These are phyloP conservation scores for Cyclostephanos invisitatus DNA, from an alignment of 108 stramenopile genomes.

Conservation along the genomic window DNA sequence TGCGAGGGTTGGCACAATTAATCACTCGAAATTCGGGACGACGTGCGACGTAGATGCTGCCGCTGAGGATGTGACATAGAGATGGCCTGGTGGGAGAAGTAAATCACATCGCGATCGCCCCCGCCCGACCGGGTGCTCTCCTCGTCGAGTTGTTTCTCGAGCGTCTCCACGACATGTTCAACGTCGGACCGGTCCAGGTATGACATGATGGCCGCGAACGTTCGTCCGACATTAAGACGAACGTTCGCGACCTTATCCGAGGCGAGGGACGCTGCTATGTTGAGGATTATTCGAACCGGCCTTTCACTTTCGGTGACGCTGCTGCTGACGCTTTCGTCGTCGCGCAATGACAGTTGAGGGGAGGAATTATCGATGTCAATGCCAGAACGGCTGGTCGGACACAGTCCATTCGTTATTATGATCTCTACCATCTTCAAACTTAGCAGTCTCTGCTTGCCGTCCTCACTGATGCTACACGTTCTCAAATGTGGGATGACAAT, in stretches of 20 bases:
- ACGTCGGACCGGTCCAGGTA: constrained; percentile 69
- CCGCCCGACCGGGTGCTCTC: constrained; percentile 55
- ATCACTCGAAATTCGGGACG: neutral
- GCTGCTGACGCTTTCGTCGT: constrained; percentile 23
- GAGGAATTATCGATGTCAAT: constrained; percentile 5
- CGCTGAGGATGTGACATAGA: constrained; percentile 14
- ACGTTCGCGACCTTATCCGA: constrained; percentile 84
- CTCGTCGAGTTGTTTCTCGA: constrained; percentile 71
- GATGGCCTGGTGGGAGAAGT: constrained; percentile 64
- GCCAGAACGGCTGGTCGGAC: constrained; percentile 27
- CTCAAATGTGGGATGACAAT: constrained; percentile 80
- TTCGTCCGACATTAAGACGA: constrained; percentile 80
- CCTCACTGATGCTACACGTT: constrained; percentile 57
- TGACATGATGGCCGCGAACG: constrained; percentile 55
- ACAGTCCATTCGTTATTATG: constrained; percentile 59
- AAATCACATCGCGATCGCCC: constrained; percentile 82
- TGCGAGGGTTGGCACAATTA: neutral
- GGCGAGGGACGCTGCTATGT: constrained; percentile 66
- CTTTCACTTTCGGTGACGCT: constrained; percentile 31
- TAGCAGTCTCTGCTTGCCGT: constrained; percentile 78
- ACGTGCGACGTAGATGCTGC: constrained; percentile 17
- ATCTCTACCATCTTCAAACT: constrained; percentile 86
- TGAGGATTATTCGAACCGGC: constrained; percentile 64
- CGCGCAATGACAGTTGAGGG: constrained; percentile 11
- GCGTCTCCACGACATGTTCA: constrained; percentile 53